A percentile compares a stretch with the other conserved stretches of the same genome.
These are phyloP conservation scores for Helotiales sp. DNA, from an alignment of 2,329 filamentous ascomycete species.

Conservation along the genomic window DNA sequence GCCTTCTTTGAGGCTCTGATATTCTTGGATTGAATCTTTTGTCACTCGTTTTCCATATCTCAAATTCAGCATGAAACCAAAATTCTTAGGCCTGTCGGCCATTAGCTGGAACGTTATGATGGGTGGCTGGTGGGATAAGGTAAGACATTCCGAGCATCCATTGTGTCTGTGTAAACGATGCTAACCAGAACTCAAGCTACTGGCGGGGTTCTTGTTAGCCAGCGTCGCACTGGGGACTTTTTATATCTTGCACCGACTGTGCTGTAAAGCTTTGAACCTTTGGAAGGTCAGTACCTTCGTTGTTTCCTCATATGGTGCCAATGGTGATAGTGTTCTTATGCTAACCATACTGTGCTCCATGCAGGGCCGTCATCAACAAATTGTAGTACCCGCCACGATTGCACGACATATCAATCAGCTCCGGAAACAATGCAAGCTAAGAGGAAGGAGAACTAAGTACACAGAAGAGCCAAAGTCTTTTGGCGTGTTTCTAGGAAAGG, in stretches of 20 bases:
- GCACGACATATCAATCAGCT: neutral
- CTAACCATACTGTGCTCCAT: neutral
- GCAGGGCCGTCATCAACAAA: constrained; percentile 6
- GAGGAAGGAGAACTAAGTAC: neutral
- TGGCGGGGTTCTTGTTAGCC: neutral
- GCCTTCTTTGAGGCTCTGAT: neutral
- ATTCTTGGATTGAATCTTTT: neutral
- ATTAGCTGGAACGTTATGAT: constrained; percentile 12
- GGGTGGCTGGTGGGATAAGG: constrained; percentile 10
- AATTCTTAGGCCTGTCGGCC: neutral
- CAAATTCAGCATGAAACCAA: neutral
- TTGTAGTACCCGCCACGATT: neutral
- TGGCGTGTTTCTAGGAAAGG: constrained; percentile 48
- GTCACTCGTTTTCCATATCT: constrained; percentile 5
- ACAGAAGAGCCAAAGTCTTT: constrained; percentile 43
- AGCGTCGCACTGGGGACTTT: neutral
- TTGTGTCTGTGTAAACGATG: neutral
- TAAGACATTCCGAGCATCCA: neutral
- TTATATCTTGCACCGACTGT: neutral
- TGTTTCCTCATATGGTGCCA: neutral
- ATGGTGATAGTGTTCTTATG: neutral
- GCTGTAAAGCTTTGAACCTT: neutral
- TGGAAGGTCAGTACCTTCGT: neutral
- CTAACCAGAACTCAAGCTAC: neutral
- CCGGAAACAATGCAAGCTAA: neutral